Base-by-base conservation (phyloP, 2,329 filamentous ascomycete genomes). In the Lachnellula occidentalis region DNA sequence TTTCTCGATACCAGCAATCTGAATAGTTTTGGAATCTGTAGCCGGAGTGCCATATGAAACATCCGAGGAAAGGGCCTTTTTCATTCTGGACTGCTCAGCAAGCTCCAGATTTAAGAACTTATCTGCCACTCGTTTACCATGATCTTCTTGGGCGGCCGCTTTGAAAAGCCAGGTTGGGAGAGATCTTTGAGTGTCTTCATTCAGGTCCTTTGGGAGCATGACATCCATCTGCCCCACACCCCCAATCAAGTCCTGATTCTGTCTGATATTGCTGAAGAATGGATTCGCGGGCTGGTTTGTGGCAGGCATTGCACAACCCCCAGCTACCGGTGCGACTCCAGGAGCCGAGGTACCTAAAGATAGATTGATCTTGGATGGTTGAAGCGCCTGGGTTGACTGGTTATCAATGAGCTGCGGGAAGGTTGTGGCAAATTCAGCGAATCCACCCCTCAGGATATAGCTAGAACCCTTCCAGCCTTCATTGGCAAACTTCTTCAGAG, bases 261-360 rank as follows among this genome's bases (percentile, higher is more conserved):
- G 94, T 43, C 94, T 85, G 64, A 99, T 97, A 61, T 96, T 97
- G 58, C 85, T 85, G 70, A 97, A 97, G 74, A 99, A 97, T 0
- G 92, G 92, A 64, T 95, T 95, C 0, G 84, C 79, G 1, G 83
- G 81, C 56, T 83, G 84, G 60, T 83, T 79, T 0, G 82, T 78
- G 39, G 76, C 75, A 1, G 94, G 94, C 69, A 97, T 83, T 56
- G 83, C 81, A 59, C 95, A 95, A 6, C 92, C 92, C 55, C 92
- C 94, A 55, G 91, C 88, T n/a, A 96, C 87, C 1, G 89, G 88
- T 1, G 86, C 81, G 39, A 90, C 78, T 15, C 80, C 78, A 24
- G 72, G 71, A 15, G 66, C 67, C 45, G 68, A 65, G 5, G 75
- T 72, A 41, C 74, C 76, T 46, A 81, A 78, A 15, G 78, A 80